Conservation (phyloP, 2,329 filamentous ascomycete species). For the Ophiostoma novo-ulmi region DNA sequence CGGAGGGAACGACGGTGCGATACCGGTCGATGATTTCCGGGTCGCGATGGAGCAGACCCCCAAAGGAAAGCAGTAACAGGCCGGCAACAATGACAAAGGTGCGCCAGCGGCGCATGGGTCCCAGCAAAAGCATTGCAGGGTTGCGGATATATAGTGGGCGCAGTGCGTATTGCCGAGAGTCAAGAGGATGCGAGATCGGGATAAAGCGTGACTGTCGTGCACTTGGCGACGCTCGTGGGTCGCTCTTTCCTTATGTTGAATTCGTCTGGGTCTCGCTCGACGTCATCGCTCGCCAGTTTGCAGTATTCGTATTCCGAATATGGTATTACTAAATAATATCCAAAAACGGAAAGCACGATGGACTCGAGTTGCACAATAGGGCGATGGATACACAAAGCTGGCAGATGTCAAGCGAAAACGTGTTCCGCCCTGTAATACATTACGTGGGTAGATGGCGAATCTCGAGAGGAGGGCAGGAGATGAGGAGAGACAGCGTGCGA, state of each 20-base stretch:
- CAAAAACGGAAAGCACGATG: neutral
- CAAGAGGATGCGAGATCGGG: neutral
- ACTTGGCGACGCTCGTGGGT: slow-evolving; percentile 13
- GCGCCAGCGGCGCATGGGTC: slow-evolving; percentile 28
- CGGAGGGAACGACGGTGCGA: neutral
- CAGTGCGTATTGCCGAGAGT: neutral
- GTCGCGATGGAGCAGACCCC: slow-evolving; percentile 18
- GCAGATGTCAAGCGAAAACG: neutral
- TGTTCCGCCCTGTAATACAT: slow-evolving; percentile 6
- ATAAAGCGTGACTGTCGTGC: neutral
- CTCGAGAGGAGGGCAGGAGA: neutral
- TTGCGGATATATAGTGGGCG: neutral
- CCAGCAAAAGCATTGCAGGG: slow-evolving; percentile 19
- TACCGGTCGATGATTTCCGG: slow-evolving; percentile 23
- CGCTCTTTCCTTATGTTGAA: neutral
- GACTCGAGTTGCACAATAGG: neutral
- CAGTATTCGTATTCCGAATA: neutral
- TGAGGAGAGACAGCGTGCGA: neutral
- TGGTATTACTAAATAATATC: neutral
- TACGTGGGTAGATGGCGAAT: neutral
- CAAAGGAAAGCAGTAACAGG: slow-evolving; percentile 19
- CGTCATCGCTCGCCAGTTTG: slow-evolving; percentile 18
- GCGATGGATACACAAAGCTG: neutral
- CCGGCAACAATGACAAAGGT: slow-evolving; percentile 22
- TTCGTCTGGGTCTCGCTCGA: neutral